Conservation (phyloP, 1,284 basidiomycete species). For the Flammula alnicola region DNA sequence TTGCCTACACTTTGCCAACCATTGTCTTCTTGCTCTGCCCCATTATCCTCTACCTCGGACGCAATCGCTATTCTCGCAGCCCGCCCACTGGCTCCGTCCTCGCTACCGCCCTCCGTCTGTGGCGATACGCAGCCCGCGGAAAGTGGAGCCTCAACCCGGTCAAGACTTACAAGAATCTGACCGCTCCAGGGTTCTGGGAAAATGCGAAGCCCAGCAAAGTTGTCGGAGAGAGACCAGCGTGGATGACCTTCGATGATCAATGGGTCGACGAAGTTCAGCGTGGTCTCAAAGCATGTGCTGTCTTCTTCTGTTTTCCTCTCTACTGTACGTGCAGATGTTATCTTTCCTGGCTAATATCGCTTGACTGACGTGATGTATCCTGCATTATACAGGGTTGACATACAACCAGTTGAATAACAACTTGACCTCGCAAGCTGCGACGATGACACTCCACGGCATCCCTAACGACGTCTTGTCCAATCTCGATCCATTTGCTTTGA, state of each 20-base stretch:
- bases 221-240: constrained; percentile 48
- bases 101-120: constrained; percentile 52
- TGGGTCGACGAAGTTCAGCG: constrained; percentile 87
- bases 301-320: constrained; percentile 80
- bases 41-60: constrained; percentile 68
- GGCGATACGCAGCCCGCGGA: constrained; percentile 53
- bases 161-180: constrained; percentile 50
- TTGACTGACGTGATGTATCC: background rate
- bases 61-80: constrained; percentile 66
- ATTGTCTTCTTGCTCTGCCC: constrained; percentile 71
- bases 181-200: constrained; percentile 79
- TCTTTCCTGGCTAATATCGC: background rate
- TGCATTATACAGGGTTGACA: constrained; percentile 50
- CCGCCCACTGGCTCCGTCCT: constrained; percentile 85
- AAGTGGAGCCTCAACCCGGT: constrained; percentile 66
- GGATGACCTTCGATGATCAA: constrained; percentile 79
- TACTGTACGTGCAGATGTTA: constrained; percentile 54
- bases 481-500: constrained; percentile 76
- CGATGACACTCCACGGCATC: constrained; percentile 72
- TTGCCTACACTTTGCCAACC: constrained; percentile 74
- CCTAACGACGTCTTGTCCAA: constrained; percentile 87
- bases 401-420: constrained; percentile 84
- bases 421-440: constrained; percentile 76
- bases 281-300: constrained; percentile 83
- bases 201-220: constrained; percentile 69